Base-by-base conservation (phyloP, 2,329 filamentous ascomycete species). In the Furcasterigmium sp. region DNA sequence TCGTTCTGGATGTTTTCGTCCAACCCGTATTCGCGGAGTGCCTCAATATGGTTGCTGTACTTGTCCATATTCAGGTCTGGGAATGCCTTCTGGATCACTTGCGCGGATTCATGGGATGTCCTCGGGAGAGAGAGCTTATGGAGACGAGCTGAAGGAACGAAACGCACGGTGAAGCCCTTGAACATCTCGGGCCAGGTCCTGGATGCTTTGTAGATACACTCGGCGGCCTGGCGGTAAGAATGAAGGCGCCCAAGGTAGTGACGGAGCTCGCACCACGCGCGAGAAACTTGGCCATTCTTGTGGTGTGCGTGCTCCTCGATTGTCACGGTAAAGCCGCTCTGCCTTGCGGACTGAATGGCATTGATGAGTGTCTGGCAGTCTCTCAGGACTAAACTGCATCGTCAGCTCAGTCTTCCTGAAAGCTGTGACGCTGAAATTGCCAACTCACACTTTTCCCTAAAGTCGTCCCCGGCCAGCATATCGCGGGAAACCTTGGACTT, bases 171-270 rank as follows among this genome's bases (percentile, higher is more conserved):
- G 18, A 60, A 49, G 6, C 59, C 53, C 5, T 55, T 45, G 13
- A 67, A 69, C 2, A 68, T 49, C 10, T 52, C 50, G 0, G 57
- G 56, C 53, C 59, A 64, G 6, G 47, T 38, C 1, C 19, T 11
- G 15, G 53, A 51, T 1, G 56, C 52, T 3, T 46, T 36, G 7
- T 57, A 44, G 3, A 63, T 51, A 2, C 38, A 45, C 6, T 49
- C 26, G 0, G 54, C 48, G 0, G 50, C 49, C 10, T 37, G 37
- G 3, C 50, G 28, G 32, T 60, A 63, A 8, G 52, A 53, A 3
- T 39, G 44, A 1, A 63, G 52, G 1, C 61, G 58, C 0, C 52
- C 52, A 8, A 59, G 9, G 21, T 41, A 48, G 21, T 63, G 61
- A 2, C 56, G 52, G 2, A 63, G 38, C 23, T 63, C 56, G 3